Evolutionary conservation across 805 yeast genomes (phyloP).

Genomic region (Ogataea henricii): DNA sequence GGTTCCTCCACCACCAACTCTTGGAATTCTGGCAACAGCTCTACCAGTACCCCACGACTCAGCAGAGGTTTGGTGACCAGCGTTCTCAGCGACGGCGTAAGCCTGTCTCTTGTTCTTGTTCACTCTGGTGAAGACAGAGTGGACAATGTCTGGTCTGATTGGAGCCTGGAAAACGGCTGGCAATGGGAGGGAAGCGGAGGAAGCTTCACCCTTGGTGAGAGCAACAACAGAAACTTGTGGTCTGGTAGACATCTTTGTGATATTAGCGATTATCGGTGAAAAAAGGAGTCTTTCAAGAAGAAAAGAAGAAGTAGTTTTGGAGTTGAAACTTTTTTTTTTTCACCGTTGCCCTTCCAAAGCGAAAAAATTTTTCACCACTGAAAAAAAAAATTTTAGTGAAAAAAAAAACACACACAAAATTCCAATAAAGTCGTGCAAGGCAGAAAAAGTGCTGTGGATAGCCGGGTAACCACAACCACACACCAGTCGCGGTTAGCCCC

Average conservation of each 20-base stretch:
- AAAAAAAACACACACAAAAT: too few species aligned
- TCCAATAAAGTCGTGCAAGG: background rate
- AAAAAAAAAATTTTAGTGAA: too few species aligned
- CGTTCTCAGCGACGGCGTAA: conserved; percentile 98
- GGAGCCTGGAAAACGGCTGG: conserved; percentile 99
- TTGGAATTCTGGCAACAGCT: conserved; percentile 99
- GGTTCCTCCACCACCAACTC: conserved; percentile 99
- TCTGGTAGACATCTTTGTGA: conserved; percentile 48
- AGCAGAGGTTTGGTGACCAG: conserved; percentile 99
- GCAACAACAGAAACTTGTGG: conserved; percentile 97
- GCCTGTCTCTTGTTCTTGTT: conserved; percentile 99
- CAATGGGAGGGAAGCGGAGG: conserved; percentile 82
- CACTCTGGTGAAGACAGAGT: conserved; percentile 96
- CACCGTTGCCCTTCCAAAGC: background rate
- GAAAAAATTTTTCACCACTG: background rate
- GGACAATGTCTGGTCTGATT: conserved; percentile 99
- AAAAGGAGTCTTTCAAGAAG: background rate
- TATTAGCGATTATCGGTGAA: conserved; percentile 2
- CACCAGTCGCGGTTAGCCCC: conserved; percentile 4
- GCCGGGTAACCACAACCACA: conserved; percentile 13
- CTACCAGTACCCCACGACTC: conserved; percentile 99
- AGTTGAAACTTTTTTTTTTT: background rate
- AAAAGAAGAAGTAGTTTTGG: background rate
- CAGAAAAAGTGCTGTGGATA: conserved; percentile 1
- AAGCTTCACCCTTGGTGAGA: conserved; percentile 70